Conservation (phyloP, 768 basidiomycete genomes). For the Mycena venus region DNA sequence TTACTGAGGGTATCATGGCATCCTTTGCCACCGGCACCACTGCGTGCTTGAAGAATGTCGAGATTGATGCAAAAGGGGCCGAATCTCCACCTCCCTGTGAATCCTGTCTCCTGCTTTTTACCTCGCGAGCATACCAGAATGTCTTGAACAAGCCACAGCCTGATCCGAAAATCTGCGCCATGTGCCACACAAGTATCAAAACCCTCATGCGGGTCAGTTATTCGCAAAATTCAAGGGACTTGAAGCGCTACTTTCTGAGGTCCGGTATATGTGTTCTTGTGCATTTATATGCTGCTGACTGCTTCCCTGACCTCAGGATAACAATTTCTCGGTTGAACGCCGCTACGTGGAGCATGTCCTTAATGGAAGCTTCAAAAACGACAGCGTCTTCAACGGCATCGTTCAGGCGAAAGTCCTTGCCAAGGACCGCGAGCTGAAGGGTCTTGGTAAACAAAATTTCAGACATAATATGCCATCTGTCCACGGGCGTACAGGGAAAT, state of each 20-base stretch:
- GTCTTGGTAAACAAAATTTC: conserved; percentile 42
- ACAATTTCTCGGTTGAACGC: conserved; percentile 1
- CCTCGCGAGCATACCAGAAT: neutral
- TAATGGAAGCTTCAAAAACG: conserved; percentile 37
- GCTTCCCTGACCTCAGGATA: neutral
- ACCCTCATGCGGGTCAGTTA: neutral
- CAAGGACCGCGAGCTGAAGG: conserved; percentile 30
- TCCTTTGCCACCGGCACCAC: neutral
- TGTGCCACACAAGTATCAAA: neutral
- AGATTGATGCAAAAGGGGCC: neutral
- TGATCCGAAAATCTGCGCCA: neutral
- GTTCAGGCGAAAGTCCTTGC: conserved; percentile 33
- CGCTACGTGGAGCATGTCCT: conserved; percentile 30
- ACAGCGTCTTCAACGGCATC: conserved; percentile 36
- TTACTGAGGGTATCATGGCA: neutral
- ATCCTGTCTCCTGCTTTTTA: neutral
- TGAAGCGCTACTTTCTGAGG: conserved; percentile 4
- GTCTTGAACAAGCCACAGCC: neutral
- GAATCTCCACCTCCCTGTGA: neutral
- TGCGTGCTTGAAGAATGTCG: neutral
- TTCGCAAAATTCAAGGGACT: neutral
- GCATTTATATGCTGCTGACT: neutral
- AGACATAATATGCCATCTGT: conserved; percentile 32
- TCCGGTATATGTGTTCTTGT: neutral
- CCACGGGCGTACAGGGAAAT: conserved; percentile 36